Evolutionary conservation across 2,329 filamentous ascomycete species (phyloP), one percentile per base, ranked within the genome.

Genomic region (Xylaria sp.): DNA sequence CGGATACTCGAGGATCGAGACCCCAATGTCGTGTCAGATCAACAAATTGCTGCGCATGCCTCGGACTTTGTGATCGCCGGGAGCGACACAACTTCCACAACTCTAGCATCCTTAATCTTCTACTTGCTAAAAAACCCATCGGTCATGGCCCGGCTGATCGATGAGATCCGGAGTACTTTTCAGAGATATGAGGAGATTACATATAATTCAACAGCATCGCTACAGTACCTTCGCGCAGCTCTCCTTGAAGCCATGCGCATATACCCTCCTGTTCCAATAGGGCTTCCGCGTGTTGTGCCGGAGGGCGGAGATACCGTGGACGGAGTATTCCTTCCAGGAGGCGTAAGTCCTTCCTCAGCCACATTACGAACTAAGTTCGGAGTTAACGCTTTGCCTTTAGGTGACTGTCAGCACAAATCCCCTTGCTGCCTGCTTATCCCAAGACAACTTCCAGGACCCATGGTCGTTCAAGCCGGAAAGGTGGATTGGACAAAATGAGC

Each of bases 391-490:
- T n/a, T 4, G 3, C 17, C 5, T 15, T 17, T 23, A 52, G 31
- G 11, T 15, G 11, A 58, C 38, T 3, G 46, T 58, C 9, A 10
- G n/a, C 9, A 52, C 38, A 21, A 52, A 17, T 17, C 55, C 55
- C 7, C 1, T 58, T 11, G 41, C 41, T 7, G 23, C 31, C 10
- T 40, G n/a, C 5, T 15, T 47, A 15, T n/a, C 4, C 13, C 2
- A 15, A 3, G 9, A 3, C 1, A 63, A 67, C 31, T 66, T 65
- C 23, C 43, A 51, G 3, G 54, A 62, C 4, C 58, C 63, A 15
- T 40, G 51, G 10, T 29, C 25, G 9, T 67, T 67, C 35, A 44
- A 37, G 3, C 67, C 65, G 3, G 46, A 66, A 43, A 49, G 65
- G 4, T 66, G 63, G 63, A 38, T 66, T 1, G n/a, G 41, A 1